Base-by-base conservation (phyloP, 306 rosid species). In the Begonia loranthoides region DNA sequence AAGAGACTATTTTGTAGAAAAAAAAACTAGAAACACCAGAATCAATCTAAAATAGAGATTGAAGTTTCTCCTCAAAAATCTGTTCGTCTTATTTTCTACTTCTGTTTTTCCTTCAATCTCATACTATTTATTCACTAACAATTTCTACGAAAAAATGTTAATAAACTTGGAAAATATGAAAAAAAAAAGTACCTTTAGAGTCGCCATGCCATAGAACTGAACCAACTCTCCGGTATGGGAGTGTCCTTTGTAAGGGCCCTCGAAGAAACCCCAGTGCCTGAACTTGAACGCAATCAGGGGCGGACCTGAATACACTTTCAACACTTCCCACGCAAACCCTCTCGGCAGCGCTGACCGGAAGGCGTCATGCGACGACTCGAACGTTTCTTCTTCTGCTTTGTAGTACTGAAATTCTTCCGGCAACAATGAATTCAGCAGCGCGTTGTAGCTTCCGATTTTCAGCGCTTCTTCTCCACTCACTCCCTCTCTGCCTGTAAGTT, bases 291-390 rank as follows among this genome's bases (percentile, higher is more conserved):
- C 71, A 45, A 85, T 85, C 43, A 73, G 62, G 15, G 92, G 95
- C 12, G 92, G 95, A 33, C 84, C 84, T 9, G 68, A 57, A 19
- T 65, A 85, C 24, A 85, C 95, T 6, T 68, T 54, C 7, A 79
- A 54, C 28, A 86, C 85, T 73, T 86, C 93, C 95, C 95, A 86
- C 8, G 93, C 95, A 79, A 81, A 86, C 5, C 95, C 95, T 4
- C 95, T 60, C 39, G 87, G 93, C 33, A 86, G 67, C 38, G 93
- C 83, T 41, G 79, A 50, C 19, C 66, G 57, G 28, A 82, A 86
- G 0, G 49, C 70, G 34, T 86, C 79, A 60, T 79, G 93, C 12
- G 85, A 79, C 16, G 93, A 79, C 64, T 76, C 95, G 65, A 82
- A 86, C 2, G 60, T 74, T 59, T 86, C 95, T 67, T 72, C 75